These are phyloP conservation scores for Niebla homalea DNA, from an alignment of 495 filamentous ascomycete species.

Conservation along the genomic window DNA sequence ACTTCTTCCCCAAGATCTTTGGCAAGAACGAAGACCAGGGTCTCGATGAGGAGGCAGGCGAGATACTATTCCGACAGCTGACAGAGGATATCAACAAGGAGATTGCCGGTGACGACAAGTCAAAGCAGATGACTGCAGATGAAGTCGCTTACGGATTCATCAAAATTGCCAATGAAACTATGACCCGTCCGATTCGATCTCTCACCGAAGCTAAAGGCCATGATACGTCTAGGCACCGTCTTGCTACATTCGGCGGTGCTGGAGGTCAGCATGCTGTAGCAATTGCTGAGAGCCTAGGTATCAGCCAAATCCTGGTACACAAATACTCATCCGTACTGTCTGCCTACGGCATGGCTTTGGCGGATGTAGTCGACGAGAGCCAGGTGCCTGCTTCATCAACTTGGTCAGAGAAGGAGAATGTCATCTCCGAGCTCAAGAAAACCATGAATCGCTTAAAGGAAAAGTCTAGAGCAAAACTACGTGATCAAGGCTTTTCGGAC, in stretches of 20 bases:
- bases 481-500: slow-evolving; percentile 61
- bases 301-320: slow-evolving; percentile 78
- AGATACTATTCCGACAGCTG: slow-evolving; percentile 63
- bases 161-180: slow-evolving; percentile 88
- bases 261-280: slow-evolving; percentile 93
- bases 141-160: slow-evolving; percentile 87
- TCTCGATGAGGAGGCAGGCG: slow-evolving; percentile 64
- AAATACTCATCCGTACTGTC: slow-evolving; percentile 89
- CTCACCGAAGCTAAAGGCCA: slow-evolving; percentile 90
- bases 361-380: slow-evolving; percentile 85
- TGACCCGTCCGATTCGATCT: slow-evolving; percentile 85
- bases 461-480: slow-evolving; percentile 49
- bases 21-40: slow-evolving; percentile 82
- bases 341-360: slow-evolving; percentile 92
- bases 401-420: slow-evolving; percentile 46
- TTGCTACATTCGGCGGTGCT: slow-evolving; percentile 89
- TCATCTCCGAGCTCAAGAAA: slow-evolving; percentile 35
- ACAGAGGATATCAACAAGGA: slow-evolving; percentile 65
- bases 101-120: slow-evolving; percentile 30
- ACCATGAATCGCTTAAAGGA: slow-evolving; percentile 37
- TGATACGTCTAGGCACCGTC: slow-evolving; percentile 75
- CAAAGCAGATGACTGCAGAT: slow-evolving; percentile 65
- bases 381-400: slow-evolving; percentile 83
- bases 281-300: slow-evolving; percentile 83
- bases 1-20: slow-evolving; percentile 97